A percentile compares a stretch with the other conserved stretches of the same genome.
Evolutionary conservation across 495 filamentous ascomycete species (phyloP).

Genomic region (Lichina pygmaea): DNA sequence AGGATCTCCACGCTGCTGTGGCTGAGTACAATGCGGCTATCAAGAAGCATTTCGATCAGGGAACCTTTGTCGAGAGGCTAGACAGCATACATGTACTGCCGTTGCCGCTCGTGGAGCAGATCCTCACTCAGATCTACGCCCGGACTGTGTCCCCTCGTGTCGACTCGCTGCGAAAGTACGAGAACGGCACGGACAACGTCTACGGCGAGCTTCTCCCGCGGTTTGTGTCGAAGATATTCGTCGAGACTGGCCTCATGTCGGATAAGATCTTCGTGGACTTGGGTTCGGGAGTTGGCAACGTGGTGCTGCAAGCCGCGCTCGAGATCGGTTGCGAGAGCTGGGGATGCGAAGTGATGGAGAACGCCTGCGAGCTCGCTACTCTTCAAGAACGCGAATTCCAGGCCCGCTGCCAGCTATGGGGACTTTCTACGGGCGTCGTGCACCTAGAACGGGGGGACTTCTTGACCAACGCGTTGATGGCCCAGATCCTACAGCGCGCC

Average conservation of each 20-base stretch:
- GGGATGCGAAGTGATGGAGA: slow-evolving; percentile 88
- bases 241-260: slow-evolving; percentile 48
- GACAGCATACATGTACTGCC: slow-evolving; percentile 33
- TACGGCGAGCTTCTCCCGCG: slow-evolving; percentile 79
- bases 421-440: slow-evolving; percentile 51
- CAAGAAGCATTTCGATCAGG: slow-evolving; percentile 26
- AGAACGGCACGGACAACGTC: slow-evolving; percentile 70
- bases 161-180: slow-evolving; percentile 51
- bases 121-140: slow-evolving; percentile 69
- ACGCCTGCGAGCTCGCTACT: slow-evolving; percentile 60
- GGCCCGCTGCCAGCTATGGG: slow-evolving; percentile 71
- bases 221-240: slow-evolving; percentile 58
- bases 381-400: slow-evolving; percentile 68
- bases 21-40: slow-evolving; percentile 50
- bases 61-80: slow-evolving; percentile 42
- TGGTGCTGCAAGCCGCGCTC: slow-evolving; percentile 78
- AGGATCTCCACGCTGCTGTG: slow-evolving; percentile 40
- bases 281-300: slow-evolving; percentile 86
- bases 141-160: slow-evolving; percentile 79
- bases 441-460: slow-evolving; percentile 68
- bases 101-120: slow-evolving; percentile 45
- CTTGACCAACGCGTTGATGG: slow-evolving; percentile 40
- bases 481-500: slow-evolving; percentile 45
- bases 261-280: slow-evolving; percentile 77
- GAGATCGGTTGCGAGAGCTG: slow-evolving; percentile 85